phyloP scores from a whole-genome alignment of 257 asterid species.

The Solanum microdontum region DNA sequence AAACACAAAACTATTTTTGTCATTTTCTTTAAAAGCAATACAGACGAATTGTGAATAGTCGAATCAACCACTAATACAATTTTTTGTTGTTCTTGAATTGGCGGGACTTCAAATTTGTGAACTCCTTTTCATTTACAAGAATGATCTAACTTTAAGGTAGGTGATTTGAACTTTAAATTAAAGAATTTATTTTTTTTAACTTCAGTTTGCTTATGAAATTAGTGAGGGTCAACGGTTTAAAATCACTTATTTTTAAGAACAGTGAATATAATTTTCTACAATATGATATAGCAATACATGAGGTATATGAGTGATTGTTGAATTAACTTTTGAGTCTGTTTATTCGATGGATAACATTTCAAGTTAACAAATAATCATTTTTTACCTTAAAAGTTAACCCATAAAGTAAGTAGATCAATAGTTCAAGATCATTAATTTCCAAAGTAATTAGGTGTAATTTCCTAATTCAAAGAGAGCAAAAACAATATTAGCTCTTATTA shows the following conservation, averaged over 20 bases:
- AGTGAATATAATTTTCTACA: too few relatives aligned
- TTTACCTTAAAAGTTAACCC: too few relatives aligned
- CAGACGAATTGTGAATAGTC: neutral
- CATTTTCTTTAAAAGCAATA: neutral
- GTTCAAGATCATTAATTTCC: too few relatives aligned
- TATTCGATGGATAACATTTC: neutral
- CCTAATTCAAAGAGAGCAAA: too few relatives aligned
- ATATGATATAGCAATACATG: neutral
- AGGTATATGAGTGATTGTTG: neutral
- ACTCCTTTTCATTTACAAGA: neutral
- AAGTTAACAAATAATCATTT: neutral
- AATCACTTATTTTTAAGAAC: too few relatives aligned
- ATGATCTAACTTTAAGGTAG: neutral
- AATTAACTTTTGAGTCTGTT: too few relatives aligned
- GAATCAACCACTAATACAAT: neutral
- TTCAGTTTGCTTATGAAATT: too few relatives aligned
- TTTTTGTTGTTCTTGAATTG: neutral
- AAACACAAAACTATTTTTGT: neutral
- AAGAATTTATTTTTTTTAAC: neutral
- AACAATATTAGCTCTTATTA: too few relatives aligned
- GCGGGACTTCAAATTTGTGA: neutral
- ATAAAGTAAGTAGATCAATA: too few relatives aligned
- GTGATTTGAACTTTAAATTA: neutral
- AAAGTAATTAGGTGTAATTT: neutral
- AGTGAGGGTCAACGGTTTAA: too few relatives aligned